phyloP scores from a whole-genome alignment of 768 basidiomycete genomes.

The Agrocybe praecox region DNA sequence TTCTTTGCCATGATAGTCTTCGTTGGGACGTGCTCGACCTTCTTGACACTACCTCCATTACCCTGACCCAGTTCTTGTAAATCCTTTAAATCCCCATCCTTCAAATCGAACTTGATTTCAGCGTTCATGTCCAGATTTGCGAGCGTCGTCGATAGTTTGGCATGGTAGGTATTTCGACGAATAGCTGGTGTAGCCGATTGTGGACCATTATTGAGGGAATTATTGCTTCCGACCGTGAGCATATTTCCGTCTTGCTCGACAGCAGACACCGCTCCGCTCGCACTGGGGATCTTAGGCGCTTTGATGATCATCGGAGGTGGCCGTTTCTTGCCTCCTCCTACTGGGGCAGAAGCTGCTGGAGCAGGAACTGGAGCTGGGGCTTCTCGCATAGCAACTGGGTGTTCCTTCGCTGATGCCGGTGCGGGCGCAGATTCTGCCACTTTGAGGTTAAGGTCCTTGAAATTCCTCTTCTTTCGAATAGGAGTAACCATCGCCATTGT shows the following conservation, averaged over 20 bases:
- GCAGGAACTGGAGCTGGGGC: conserved; percentile 32
- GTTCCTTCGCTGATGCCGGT: conserved; percentile 29
- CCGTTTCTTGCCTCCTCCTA: conserved; percentile 57
- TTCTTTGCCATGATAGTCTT: conserved; percentile 98
- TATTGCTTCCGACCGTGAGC: conserved; percentile 44
- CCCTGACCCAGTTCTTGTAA: conserved; percentile 92
- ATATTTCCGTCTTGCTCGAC: conserved; percentile 44
- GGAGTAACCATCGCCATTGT: conserved; percentile 46
- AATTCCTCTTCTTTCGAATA: conserved; percentile 90
- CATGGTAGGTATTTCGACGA: conserved; percentile 76
- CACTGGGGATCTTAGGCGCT: conserved; percentile 62
- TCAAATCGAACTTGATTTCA: conserved; percentile 82
- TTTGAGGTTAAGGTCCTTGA: conserved; percentile 83
- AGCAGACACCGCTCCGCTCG: conserved; percentile 39
- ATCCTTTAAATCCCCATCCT: conserved; percentile 89
- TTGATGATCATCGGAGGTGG: conserved; percentile 85
- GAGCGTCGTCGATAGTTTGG: conserved; percentile 78
- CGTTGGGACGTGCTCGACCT: conserved; percentile 90
- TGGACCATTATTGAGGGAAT: conserved; percentile 49
- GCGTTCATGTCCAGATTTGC: conserved; percentile 86
- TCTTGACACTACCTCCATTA: conserved; percentile 97
- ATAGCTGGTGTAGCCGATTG: conserved; percentile 57
- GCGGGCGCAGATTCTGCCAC: conserved; percentile 28
- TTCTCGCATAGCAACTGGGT: conserved; percentile 48
- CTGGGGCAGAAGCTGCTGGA: conserved; percentile 40